phyloP scores from a whole-genome alignment of 257 asterid species.

The Gardenia jasminoides region DNA sequence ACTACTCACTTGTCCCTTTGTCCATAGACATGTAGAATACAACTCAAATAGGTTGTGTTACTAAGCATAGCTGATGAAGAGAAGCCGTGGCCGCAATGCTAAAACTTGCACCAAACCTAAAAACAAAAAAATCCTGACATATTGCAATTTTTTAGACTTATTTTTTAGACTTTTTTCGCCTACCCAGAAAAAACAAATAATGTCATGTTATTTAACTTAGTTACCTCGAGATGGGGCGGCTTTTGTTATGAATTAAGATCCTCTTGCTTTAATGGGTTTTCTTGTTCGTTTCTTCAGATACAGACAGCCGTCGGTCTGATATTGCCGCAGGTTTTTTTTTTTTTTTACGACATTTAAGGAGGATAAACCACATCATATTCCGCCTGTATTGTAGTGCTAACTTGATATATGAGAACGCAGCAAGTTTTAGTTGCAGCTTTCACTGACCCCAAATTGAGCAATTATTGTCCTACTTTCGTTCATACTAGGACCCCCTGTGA shows the following conservation, averaged over 20 bases:
- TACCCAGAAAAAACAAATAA: too few relatives aligned
- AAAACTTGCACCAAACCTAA: background rate
- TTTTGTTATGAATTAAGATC: background rate
- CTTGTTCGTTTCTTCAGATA: too few relatives aligned
- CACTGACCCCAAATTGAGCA: too few relatives aligned
- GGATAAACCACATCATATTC: background rate
- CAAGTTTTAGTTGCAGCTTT: background rate
- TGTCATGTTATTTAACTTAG: background rate
- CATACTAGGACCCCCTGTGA: background rate
- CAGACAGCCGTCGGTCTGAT: background rate
- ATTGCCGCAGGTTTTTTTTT: background rate
- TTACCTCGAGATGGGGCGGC: background rate
- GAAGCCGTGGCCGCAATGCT: constrained; percentile 8
- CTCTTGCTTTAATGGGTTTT: too few relatives aligned
- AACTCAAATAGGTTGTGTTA: too few relatives aligned
- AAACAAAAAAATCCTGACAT: background rate
- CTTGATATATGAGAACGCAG: background rate
- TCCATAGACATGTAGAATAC: background rate
- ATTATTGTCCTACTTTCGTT: background rate
- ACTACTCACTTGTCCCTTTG: background rate
- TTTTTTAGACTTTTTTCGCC: background rate
- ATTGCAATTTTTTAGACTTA: background rate
- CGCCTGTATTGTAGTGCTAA: background rate
- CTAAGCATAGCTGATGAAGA: background rate
- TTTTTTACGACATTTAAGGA: background rate